Conservation (phyloP, 2,329 filamentous ascomycete genomes). For the Fusarium multiceps region DNA sequence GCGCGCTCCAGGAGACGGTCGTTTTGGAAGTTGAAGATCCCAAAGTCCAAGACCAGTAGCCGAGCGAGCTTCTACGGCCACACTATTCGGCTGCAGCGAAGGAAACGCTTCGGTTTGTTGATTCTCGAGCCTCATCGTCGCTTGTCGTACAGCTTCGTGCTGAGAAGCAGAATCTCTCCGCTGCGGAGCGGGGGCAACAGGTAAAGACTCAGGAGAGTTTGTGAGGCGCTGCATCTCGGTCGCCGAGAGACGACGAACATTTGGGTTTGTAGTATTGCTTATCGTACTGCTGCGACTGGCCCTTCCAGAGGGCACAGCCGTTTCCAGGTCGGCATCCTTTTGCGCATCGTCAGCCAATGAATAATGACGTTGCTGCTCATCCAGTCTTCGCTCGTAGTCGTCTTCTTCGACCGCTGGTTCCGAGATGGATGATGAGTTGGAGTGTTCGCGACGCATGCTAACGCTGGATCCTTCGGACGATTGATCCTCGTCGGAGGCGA, state of each 20-base stretch:
- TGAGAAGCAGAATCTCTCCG: constrained; percentile 51
- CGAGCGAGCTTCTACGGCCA: constrained; percentile 41
- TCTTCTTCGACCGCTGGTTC: constrained; percentile 45
- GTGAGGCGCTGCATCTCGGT: constrained; percentile 69
- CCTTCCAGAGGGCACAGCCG: constrained; percentile 31
- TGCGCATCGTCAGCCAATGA: neutral
- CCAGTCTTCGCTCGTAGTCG: constrained; percentile 5
- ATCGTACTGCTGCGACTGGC: constrained; percentile 48
- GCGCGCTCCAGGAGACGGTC: constrained; percentile 51
- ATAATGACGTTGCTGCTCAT: neutral
- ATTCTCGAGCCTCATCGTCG: constrained; percentile 45
- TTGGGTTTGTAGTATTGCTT: constrained; percentile 51
- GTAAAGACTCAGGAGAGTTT: constrained; percentile 67
- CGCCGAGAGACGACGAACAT: constrained; percentile 65
- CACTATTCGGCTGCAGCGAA: constrained; percentile 41
- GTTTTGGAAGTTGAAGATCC: constrained; percentile 43
- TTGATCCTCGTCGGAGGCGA: constrained; percentile 48
- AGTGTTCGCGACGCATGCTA: constrained; percentile 39
- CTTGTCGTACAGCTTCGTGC: constrained; percentile 48
- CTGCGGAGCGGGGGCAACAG: constrained; percentile 59
- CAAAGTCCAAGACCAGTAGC: constrained; percentile 23
- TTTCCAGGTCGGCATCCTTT: constrained; percentile 18
- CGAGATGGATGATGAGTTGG: constrained; percentile 48
- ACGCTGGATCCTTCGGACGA: constrained; percentile 47
- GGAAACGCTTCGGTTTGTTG: constrained; percentile 19